Conservation (phyloP, 2,329 filamentous ascomycete species). For the Exophiala sp. region DNA sequence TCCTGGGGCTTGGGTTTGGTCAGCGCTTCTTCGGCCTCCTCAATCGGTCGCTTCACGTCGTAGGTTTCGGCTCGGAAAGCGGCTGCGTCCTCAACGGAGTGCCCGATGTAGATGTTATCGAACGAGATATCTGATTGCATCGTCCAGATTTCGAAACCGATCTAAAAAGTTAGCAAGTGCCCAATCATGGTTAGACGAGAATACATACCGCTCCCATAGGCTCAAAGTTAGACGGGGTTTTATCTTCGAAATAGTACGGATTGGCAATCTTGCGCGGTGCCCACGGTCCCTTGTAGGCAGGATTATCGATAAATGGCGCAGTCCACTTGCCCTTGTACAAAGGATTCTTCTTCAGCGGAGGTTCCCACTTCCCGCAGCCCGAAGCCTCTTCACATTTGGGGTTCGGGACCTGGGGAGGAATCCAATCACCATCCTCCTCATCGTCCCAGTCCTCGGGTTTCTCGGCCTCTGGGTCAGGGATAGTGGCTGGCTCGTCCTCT, state of each 20-base stretch:
- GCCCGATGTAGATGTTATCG: slow-evolving; percentile 99
- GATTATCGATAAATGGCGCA: slow-evolving; percentile 90
- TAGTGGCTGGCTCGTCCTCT: slow-evolving; percentile 71
- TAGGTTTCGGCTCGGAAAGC: slow-evolving; percentile 86
- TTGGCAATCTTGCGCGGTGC: slow-evolving; percentile 93
- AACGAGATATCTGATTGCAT: slow-evolving; percentile 99
- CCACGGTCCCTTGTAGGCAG: slow-evolving; percentile 95
- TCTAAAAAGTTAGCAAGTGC: slow-evolving; percentile 45
- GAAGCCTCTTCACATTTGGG: slow-evolving; percentile 90
- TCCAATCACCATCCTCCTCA: slow-evolving; percentile 98
- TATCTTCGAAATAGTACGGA: slow-evolving; percentile 95
- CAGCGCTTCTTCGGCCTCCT: slow-evolving; percentile 69
- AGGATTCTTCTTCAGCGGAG: slow-evolving; percentile 90
- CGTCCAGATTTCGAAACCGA: slow-evolving; percentile 99
- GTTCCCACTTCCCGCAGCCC: slow-evolving; percentile 88
- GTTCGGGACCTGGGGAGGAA: slow-evolving; percentile 84
- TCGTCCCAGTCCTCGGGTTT: slow-evolving; percentile 99
- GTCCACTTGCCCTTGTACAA: slow-evolving; percentile 99
- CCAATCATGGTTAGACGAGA: not conserved
- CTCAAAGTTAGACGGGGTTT: slow-evolving; percentile 92
- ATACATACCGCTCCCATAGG: slow-evolving; percentile 87
- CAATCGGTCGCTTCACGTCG: slow-evolving; percentile 75
- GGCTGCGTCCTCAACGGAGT: slow-evolving; percentile 87
- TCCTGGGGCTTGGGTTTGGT: slow-evolving; percentile 69
- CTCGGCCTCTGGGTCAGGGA: slow-evolving; percentile 87